phyloP scores from a whole-genome alignment of 1,139 yeast genomes.

The Geotrichum cucujoidarum region DNA sequence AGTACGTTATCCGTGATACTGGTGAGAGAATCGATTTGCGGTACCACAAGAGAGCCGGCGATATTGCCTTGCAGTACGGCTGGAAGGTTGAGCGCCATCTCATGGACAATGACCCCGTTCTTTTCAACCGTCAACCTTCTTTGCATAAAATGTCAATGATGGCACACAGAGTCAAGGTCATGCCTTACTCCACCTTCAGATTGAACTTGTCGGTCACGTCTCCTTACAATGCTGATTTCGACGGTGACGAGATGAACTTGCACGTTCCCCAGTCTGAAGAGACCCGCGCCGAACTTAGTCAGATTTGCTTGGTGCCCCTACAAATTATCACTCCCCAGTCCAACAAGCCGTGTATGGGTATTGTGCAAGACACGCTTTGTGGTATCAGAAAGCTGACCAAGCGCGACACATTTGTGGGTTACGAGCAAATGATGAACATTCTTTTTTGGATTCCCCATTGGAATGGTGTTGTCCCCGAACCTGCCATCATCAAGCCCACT shows the following conservation, averaged over 20 bases:
- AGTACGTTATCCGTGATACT: conserved; percentile 93
- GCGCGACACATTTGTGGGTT: conserved; percentile 82
- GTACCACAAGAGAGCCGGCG: conserved; percentile 97
- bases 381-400: conserved; percentile 94
- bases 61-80: conserved; percentile 93
- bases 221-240: conserved; percentile 99
- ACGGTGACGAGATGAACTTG: conserved; percentile 99
- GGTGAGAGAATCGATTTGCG: conserved; percentile 98
- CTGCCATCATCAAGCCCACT: conserved; percentile 89
- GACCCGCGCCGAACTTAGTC: conserved; percentile 91
- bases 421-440: conserved; percentile 93
- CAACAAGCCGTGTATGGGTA: conserved; percentile 99
- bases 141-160: conserved; percentile 99
- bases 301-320: conserved; percentile 92
- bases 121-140: conserved; percentile 98
- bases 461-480: conserved; percentile 98
- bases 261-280: conserved; percentile 99
- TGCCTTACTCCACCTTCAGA: conserved; percentile 98
- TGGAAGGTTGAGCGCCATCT: conserved; percentile 99
- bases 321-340: conserved; percentile 98
- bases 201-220: conserved; percentile 94
- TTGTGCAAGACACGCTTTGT: conserved; percentile 96
- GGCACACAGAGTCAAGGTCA: conserved; percentile 98
- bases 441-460: conserved; percentile 97
- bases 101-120: conserved; percentile 94